Base-by-base conservation (phyloP, 2,329 filamentous ascomycete species). In the Phialemoniopsis sp. region DNA sequence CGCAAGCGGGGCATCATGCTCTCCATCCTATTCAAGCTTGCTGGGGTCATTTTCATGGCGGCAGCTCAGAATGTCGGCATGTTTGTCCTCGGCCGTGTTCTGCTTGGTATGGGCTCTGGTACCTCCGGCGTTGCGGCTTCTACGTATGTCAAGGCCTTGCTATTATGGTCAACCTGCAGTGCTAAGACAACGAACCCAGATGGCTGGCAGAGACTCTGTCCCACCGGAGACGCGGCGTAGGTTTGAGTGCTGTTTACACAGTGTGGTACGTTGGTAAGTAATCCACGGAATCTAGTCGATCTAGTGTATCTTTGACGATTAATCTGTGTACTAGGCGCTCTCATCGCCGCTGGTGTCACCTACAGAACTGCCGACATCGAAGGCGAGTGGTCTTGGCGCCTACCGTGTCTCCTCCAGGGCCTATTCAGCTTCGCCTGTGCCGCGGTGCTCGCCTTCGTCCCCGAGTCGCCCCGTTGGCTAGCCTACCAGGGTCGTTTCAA, bases 91-190 rank as follows among this genome's bases (percentile, higher is more conserved):
- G 62, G 61, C 36, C 61, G 63, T 44, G 56, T 63, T 4, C 53
- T 65, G 6, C 51, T 66, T 0, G 63, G 63, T 1, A 49, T 60
- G 5, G 62, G 62, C 8, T 56, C 52, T 7, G 59, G 58, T 8
- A 47, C 63, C 14, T 56, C 64, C 19, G 59, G 66, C 35, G 64
- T 67, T 56, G 63, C 60, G 4, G 65, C 65, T 0, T 64, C 65
- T 0, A 62, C 68, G 6, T 45, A 69, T 6, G 21, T 26, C 6
- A 6, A 26, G 6, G 6, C 6, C 10, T 10, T 26, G 21, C 6
- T 26, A 10, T 10, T 26, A 6, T 26, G 6, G 21, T 26, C 21
- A 26, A 6, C 10, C 21, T n/a, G 21, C 6, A 6, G 6, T 10
- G 21, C 21, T 26, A 10, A 26, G 21, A 26, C 21, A 26, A 26